Evolutionary conservation across 768 basidiomycete genomes (phyloP).

Genomic region (Naganishia onofrii): DNA sequence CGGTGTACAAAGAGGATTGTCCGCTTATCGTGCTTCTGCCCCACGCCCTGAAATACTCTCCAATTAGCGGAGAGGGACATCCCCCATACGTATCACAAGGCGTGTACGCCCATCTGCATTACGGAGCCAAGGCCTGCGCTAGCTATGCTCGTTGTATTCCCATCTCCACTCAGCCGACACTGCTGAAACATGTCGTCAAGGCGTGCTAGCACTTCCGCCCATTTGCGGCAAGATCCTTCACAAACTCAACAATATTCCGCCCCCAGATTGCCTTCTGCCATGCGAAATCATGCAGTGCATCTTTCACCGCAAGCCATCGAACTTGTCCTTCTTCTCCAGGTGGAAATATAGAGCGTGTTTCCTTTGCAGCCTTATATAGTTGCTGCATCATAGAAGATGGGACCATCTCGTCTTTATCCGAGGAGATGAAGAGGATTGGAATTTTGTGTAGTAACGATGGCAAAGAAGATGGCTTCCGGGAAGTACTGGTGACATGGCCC

Average conservation of each 20-base stretch:
- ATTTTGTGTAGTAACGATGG: neutral
- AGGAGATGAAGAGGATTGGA: slow-evolving; percentile 34
- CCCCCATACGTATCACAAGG: no score
- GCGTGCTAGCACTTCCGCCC: neutral
- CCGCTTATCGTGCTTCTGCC: no score
- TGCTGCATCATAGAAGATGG: slow-evolving; percentile 53
- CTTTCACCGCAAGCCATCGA: slow-evolving; percentile 47
- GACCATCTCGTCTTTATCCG: slow-evolving; percentile 57
- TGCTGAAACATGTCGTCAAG: no score
- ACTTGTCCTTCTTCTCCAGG: neutral
- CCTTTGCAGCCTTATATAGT: slow-evolving; percentile 39
- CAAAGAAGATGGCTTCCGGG: neutral
- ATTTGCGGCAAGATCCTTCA: neutral
- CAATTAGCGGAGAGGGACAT: no score
- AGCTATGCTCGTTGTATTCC: no score
- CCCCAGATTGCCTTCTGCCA: slow-evolving; percentile 50
- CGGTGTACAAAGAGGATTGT: no score
- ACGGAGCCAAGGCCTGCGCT: no score
- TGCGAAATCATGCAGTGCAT: slow-evolving; percentile 55
- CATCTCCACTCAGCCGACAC: no score
- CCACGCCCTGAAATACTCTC: no score
- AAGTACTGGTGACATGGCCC: neutral
- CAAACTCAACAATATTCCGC: slow-evolving; percentile 43
- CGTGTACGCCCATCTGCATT: no score
- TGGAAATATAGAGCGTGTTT: neutral